Evolutionary conservation across 257 asterid species (phyloP), one percentile per base, ranked within the genome.

Genomic region (Forsythia viridissima): DNA sequence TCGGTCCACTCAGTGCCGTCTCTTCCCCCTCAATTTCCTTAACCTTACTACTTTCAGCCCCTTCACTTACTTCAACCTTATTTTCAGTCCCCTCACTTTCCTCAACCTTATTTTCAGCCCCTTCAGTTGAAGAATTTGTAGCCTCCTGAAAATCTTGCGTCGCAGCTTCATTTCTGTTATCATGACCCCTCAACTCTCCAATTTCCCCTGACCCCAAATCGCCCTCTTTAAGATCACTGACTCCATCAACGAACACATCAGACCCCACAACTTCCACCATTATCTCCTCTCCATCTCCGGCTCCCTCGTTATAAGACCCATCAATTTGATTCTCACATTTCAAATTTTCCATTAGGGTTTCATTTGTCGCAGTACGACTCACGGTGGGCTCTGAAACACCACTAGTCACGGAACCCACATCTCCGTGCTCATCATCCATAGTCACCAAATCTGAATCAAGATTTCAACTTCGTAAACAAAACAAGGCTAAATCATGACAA

Each of bases 231-330:
- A 73, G 48, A 30, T 88, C 88, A 83, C 92, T 77, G 18, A 91
- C 78, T 70, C 97, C 97, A 89, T 91, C 97, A 51, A 93, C 96
- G 82, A 79, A 87, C 77, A 92, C 93, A 84, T 93, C 92, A 21
- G 99, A 87, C 65, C 96, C 97, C 79, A 93, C 97, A 80, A 92
- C 81, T 80, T 93, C 99, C 40, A 92, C 91, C 96, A 92, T 93
- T 74, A 91, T 82, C 82, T 93, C 97, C 72, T 81, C 93, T 16
- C 82, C 92, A 44, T 88, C 94, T 40, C 85, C 90, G 66, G 90
- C 94, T 40, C 85, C 90, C 72, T 73, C 93, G 44, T 65, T 83
- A 77, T 36, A 85, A 72, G 85, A 77, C 42, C 65, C 90, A 72
- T 83, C 91, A 34, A n/a, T 79, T 79, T 52, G 82, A 72, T 76